Conservation (phyloP, 1,139 yeast genomes). For the Debaryomyces subglobosus region DNA sequence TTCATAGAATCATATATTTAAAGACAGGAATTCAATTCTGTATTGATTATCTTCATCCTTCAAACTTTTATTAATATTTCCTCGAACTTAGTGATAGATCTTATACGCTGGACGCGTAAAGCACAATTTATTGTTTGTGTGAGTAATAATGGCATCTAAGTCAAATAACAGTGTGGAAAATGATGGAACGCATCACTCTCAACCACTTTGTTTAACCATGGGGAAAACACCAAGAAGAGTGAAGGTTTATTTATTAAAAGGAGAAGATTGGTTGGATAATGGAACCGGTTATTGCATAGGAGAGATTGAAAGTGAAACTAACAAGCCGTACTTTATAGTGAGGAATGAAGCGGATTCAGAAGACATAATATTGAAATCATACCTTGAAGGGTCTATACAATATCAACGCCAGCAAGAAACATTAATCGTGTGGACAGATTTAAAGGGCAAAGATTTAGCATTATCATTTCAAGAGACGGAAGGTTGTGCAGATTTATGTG, state of each 20-base stretch:
- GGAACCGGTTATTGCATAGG: conserved; percentile 95
- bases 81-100: background rate
- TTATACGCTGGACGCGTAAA: conserved; percentile 8
- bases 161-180: background rate
- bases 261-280: conserved; percentile 87
- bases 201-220: background rate
- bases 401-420: conserved; percentile 96
- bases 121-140: conserved; percentile 1
- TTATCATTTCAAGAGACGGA: conserved; percentile 89
- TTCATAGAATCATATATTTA: background rate
- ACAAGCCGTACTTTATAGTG: conserved; percentile 68
- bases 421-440: conserved; percentile 90
- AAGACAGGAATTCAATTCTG: background rate
- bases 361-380: conserved; percentile 64
- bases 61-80: background rate
- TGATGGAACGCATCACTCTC: background rate
- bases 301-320: conserved; percentile 44
- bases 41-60: background rate
- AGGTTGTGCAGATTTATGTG: conserved; percentile 85
- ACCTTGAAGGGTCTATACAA: conserved; percentile 72
- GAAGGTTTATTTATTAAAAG: conserved; percentile 79
- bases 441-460: conserved; percentile 79
- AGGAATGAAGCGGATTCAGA: conserved; percentile 66
- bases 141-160: conserved; percentile 5
- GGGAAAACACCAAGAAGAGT: conserved; percentile 66